These are phyloP conservation scores for Tolypocladium pustulatum DNA, from an alignment of 2,329 filamentous ascomycete genomes.

Conservation along the genomic window DNA sequence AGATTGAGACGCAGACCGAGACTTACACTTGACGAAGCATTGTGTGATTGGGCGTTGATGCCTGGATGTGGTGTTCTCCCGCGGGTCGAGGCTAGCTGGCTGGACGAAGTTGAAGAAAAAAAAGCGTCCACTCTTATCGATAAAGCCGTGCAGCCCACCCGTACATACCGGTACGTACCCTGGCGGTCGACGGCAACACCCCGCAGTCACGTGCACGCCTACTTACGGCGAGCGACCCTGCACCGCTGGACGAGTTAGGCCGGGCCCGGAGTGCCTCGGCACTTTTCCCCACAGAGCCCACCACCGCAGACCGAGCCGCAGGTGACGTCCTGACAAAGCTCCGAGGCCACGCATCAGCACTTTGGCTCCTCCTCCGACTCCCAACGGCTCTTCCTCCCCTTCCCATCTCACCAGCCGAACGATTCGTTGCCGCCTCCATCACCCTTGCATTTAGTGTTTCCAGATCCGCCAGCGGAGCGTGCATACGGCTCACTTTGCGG, in stretches of 20 bases:
- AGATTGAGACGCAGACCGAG: not conserved
- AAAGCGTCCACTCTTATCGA: slow-evolving; percentile 21
- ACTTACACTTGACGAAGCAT: slow-evolving; percentile 42
- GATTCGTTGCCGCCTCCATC: not conserved
- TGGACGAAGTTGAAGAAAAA: slow-evolving; percentile 11
- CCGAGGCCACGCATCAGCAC: not conserved
- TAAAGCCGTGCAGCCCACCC: slow-evolving; percentile 9
- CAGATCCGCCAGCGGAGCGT: not conserved
- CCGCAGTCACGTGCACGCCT: slow-evolving; percentile 24
- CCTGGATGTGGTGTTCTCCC: not conserved
- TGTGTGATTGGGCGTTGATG: slow-evolving; percentile 9
- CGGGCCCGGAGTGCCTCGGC: slow-evolving; percentile 10
- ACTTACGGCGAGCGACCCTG: not conserved
- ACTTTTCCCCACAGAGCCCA: slow-evolving; percentile 6
- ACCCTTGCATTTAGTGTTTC: not conserved
- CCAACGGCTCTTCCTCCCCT: slow-evolving; percentile 1
- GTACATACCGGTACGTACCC: no score
- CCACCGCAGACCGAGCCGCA: slow-evolving; percentile 5
- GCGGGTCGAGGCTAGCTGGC: not conserved
- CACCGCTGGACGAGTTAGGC: not conserved
- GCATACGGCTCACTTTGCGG: not conserved
- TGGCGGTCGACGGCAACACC: slow-evolving; percentile 7
- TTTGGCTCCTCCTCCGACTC: not conserved
- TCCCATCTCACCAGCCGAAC: not conserved
- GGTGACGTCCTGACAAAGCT: slow-evolving; percentile 8